Percentiles rank a stretch among this genome's conserved stretches.
phyloP scores from a whole-genome alignment of 1,139 yeast genomes.

The Magnusiomyces ingens region DNA sequence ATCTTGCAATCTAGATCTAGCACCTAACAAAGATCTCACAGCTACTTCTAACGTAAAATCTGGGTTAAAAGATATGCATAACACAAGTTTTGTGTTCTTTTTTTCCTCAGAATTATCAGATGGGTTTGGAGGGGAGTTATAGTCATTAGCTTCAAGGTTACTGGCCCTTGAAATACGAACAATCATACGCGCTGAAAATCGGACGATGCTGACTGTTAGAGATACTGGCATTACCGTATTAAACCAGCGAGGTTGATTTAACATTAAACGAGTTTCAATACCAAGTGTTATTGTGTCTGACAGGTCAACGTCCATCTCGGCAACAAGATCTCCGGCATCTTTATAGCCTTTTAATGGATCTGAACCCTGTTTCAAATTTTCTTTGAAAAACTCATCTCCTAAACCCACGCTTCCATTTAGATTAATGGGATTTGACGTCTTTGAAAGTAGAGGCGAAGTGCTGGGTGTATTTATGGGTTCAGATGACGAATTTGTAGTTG shows the following conservation, averaged over 20 bases:
- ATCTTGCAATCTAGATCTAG: slow-evolving; percentile 85
- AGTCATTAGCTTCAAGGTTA: slow-evolving; percentile 32
- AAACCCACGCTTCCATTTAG: too few relatives aligned
- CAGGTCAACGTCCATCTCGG: slow-evolving; percentile 88
- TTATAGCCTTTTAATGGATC: not conserved
- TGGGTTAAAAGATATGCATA: slow-evolving; percentile 66
- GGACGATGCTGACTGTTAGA: slow-evolving; percentile 76
- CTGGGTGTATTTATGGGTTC: too few relatives aligned
- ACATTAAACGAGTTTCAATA: slow-evolving; percentile 70
- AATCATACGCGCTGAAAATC: slow-evolving; percentile 83
- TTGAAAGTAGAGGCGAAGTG: too few relatives aligned
- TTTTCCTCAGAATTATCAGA: slow-evolving; percentile 53
- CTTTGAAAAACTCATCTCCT: not conserved
- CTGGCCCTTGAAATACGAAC: slow-evolving; percentile 45
- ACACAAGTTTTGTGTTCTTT: slow-evolving; percentile 7
- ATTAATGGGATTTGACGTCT: too few relatives aligned
- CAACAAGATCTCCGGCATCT: slow-evolving; percentile 45
- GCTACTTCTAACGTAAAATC: slow-evolving; percentile 86
- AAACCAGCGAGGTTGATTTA: slow-evolving; percentile 82
- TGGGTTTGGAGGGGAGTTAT: slow-evolving; percentile 19
- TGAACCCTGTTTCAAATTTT: not conserved
- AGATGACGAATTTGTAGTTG: not conserved
- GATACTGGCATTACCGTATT: slow-evolving; percentile 74
- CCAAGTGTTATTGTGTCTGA: slow-evolving; percentile 89
- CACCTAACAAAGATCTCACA: slow-evolving; percentile 81